These are phyloP conservation scores for Agaricus subrufescens DNA, from an alignment of 768 basidiomycete species.

Conservation along the genomic window DNA sequence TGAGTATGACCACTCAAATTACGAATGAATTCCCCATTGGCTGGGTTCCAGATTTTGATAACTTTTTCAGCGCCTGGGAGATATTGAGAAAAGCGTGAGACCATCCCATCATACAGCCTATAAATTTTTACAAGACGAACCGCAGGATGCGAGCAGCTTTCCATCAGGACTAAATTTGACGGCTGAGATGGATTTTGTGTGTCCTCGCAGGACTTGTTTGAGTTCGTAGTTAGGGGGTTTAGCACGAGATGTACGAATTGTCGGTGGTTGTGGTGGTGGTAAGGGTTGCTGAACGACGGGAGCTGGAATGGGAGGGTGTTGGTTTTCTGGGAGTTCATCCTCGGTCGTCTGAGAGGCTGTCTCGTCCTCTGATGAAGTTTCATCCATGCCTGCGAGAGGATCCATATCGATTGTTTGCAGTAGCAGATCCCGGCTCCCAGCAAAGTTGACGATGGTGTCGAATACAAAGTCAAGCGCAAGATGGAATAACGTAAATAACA, in stretches of 20 bases:
- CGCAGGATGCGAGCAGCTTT: constrained; percentile 77
- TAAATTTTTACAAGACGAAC: constrained; percentile 41
- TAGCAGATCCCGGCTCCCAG: too few species aligned
- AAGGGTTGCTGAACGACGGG: constrained; percentile 24
- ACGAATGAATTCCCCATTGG: constrained; percentile 71
- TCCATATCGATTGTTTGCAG: constrained; percentile 25
- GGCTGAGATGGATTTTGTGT: constrained; percentile 80
- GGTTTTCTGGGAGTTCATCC: constrained; percentile 70
- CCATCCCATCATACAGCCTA: constrained; percentile 1
- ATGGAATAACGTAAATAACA: too few species aligned
- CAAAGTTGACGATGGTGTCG: too few species aligned
- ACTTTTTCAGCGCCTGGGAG: constrained; percentile 65
- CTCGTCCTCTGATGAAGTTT: constrained; percentile 54
- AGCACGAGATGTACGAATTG: background rate
- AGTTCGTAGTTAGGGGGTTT: constrained; percentile 61
- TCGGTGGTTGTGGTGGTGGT: constrained; percentile 24
- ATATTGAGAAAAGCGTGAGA: constrained; percentile 9
- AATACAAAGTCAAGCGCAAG: too few species aligned
- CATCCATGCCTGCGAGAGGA: constrained; percentile 42
- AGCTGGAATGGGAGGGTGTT: constrained; percentile 26
- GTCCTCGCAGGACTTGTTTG: constrained; percentile 65
- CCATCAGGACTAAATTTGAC: constrained; percentile 93
- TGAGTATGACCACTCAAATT: constrained; percentile 72
- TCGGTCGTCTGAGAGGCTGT: constrained; percentile 81
- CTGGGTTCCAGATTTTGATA: constrained; percentile 81